Percentiles rank a stretch among this genome's conserved stretches.
phyloP scores from a whole-genome alignment of 257 asterid genomes.

The Eustoma russellianum region DNA sequence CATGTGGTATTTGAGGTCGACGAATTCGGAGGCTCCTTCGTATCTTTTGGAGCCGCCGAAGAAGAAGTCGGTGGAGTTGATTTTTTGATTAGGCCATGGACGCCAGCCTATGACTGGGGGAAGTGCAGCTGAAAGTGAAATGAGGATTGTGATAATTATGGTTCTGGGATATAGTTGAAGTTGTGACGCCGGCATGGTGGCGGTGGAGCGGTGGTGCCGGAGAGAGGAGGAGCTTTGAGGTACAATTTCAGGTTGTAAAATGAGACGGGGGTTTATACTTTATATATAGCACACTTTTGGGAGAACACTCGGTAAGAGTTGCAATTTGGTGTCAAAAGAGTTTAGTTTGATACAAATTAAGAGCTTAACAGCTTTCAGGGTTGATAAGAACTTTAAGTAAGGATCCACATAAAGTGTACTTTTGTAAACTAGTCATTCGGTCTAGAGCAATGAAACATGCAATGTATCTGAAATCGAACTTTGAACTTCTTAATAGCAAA shows the following conservation, averaged over 20 bases:
- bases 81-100: slow-evolving; percentile 53
- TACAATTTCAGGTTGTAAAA: slow-evolving; percentile 1
- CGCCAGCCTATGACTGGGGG: slow-evolving; percentile 40
- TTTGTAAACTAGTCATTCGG: too few relatives aligned
- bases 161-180: background rate
- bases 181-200: slow-evolving; percentile 13
- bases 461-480: too few relatives aligned
- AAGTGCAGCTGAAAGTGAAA: slow-evolving; percentile 2
- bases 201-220: background rate
- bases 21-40: slow-evolving; percentile 85
- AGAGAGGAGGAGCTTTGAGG: background rate
- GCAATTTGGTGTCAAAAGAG: background rate
- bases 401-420: too few relatives aligned
- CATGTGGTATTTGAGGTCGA: slow-evolving; percentile 71
- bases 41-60: slow-evolving; percentile 63
- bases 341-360: too few relatives aligned
- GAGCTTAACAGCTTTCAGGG: background rate
- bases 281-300: background rate
- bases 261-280: background rate
- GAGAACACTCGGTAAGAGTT: background rate
- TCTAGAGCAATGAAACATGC: too few relatives aligned
- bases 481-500: too few relatives aligned
- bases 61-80: slow-evolving; percentile 41
- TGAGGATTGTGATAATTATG: background rate
- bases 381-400: background rate